Evolutionary conservation across 2,329 filamentous ascomycete species (phyloP).

Genomic region (Trichoderma guizhouense): DNA sequence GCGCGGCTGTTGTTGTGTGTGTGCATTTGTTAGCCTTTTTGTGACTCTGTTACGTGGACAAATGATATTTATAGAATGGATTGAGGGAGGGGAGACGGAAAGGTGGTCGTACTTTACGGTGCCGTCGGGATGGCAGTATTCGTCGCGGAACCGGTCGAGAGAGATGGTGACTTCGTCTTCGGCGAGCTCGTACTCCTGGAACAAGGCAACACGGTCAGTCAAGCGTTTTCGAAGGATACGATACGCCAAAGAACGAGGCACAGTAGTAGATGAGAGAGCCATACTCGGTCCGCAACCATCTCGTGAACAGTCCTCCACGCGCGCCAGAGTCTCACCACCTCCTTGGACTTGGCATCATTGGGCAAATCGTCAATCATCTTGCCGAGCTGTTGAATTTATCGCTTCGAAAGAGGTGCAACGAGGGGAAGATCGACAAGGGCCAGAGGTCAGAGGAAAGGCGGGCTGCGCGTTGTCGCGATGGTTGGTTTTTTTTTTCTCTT

Average conservation of each 20-base stretch:
- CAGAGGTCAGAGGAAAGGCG: not conserved
- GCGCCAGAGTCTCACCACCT: constrained; percentile 76
- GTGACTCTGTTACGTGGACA: not conserved
- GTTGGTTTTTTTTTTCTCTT: not conserved
- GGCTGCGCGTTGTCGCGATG: not conserved
- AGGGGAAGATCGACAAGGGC: not conserved
- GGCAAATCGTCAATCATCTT: constrained; percentile 43
- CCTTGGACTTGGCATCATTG: constrained; percentile 50
- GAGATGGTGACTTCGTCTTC: constrained; percentile 86
- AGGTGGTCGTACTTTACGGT: constrained; percentile 61
- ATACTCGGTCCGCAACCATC: constrained; percentile 87
- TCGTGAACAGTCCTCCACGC: constrained; percentile 91
- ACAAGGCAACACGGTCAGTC: not conserved
- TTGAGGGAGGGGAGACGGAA: not conserved
- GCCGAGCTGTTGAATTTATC: not conserved
- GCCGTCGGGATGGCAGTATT: constrained; percentile 71
- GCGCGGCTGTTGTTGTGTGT: constrained; percentile 57
- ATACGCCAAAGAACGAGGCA: not conserved
- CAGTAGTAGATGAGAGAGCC: constrained; percentile 29
- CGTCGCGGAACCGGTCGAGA: constrained; percentile 72
- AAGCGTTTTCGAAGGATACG: not conserved
- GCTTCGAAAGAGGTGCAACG: not conserved
- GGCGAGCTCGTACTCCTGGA: constrained; percentile 84
- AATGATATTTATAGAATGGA: not conserved
- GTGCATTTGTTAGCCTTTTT: not conserved